A percentile compares a stretch with the other conserved stretches of the same genome.
Evolutionary conservation across 2,329 filamentous ascomycete species (phyloP).

Genomic region (Talaromyces sp.): DNA sequence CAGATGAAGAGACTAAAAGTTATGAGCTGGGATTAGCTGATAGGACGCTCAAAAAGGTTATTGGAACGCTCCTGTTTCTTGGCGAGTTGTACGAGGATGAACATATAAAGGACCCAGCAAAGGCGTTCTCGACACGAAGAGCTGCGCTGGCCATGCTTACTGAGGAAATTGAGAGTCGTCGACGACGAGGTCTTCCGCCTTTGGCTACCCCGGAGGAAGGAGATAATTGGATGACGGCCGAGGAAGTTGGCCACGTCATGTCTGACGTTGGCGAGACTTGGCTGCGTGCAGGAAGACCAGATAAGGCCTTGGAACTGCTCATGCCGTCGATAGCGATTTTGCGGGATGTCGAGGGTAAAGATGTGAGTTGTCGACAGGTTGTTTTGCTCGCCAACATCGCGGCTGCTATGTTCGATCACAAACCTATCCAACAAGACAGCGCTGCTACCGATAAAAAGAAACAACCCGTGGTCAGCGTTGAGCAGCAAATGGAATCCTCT

Average conservation of each 20-base stretch:
- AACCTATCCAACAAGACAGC: constrained; percentile 15
- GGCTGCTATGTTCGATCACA: constrained; percentile 47
- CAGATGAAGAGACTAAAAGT: constrained; percentile 5
- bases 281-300: constrained; percentile 69
- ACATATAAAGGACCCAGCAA: constrained; percentile 70
- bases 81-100: constrained; percentile 78
- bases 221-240: constrained; percentile 38
- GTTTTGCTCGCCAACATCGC: constrained; percentile 64
- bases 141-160: constrained; percentile 80
- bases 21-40: constrained; percentile 37
- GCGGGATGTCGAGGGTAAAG: constrained; percentile 44
- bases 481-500: constrained; percentile 18
- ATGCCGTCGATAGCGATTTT: constrained; percentile 76
- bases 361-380: constrained; percentile 70
- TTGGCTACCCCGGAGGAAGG: constrained; percentile 49
- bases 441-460: constrained; percentile 49
- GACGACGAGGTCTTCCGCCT: constrained; percentile 67
- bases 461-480: constrained; percentile 64
- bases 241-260: constrained; percentile 37
- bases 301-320: constrained; percentile 81
- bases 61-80: constrained; percentile 78
- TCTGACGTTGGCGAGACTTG: constrained; percentile 74
- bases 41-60: constrained; percentile 68
- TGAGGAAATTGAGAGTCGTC: constrained; percentile 68
- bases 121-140: constrained; percentile 71